Evolutionary conservation across 2,329 filamentous ascomycete genomes (phyloP), one percentile per base, ranked within the genome.

Genomic region (Exophiala oligosperma): DNA sequence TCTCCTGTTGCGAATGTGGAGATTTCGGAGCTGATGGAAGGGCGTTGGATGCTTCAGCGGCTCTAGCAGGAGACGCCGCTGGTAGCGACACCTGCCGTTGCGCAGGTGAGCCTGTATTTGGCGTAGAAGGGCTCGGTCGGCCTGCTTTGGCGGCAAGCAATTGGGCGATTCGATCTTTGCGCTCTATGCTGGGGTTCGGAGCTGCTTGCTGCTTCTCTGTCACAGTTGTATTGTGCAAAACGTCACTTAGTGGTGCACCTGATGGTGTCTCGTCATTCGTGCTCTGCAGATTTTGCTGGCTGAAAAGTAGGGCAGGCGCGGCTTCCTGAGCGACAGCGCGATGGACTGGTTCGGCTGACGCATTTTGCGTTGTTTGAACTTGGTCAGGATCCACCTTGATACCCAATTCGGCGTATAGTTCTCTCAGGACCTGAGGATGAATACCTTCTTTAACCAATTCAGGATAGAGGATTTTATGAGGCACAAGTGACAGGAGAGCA

Each of bases 111-210:
- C 24, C 38, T 40, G 47, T 12, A 26, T 26, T 9, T n/a, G 57
- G 49, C 8, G 51, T 54, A 4, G 56, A 21, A 17, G 53, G 40
- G 26, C 66, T 61, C 26, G 67, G 44, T 55, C 87, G 89, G 35
- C 84, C 83, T 52, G 81, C 82, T 70, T 90, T 92, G 1, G 84
- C 85, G n/a, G 89, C 89, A 54, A 92, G 79, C 55, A 92, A 80
- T 49, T 87, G 84, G 3, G 89, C 89, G 59, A 93, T 90, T 43
- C 90, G 84, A 64, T 91, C 89, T 65, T 90, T 90, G 23, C 90
- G 82, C 67, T 89, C 85, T 63, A 89, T 79, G 6, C 82, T 78
- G 62, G 76, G 79, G 47, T 62, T 67, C 7, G 68, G 49, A 11
- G 66, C 56, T 12, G 67, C 64, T 61, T 57, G 69, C 59, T 44